Evolutionary conservation across 2,329 filamentous ascomycete species (phyloP).

Genomic region (Rutstroemia sp.): DNA sequence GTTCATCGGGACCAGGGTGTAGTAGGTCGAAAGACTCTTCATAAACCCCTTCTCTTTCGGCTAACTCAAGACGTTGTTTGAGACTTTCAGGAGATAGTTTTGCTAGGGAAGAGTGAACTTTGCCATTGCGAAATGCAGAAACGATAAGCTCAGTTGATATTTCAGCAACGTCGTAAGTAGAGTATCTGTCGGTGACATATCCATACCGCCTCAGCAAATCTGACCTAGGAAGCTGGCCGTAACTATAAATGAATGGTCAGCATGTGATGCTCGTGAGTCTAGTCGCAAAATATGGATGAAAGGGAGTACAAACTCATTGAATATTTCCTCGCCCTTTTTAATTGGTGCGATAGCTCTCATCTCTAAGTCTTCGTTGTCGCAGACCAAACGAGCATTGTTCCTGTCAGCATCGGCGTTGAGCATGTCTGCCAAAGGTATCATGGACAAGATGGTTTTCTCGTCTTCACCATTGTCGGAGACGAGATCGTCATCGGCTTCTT

Average conservation of each 20-base stretch:
- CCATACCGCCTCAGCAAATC: constrained; percentile 62
- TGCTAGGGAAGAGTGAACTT: constrained; percentile 11
- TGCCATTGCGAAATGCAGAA: constrained; percentile 12
- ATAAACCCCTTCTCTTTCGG: constrained; percentile 48
- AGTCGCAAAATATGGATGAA: not conserved
- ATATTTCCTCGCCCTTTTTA: constrained; percentile 50
- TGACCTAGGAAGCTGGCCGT: constrained; percentile 58
- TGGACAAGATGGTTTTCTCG: constrained; percentile 45
- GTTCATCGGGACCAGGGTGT: constrained; percentile 21
- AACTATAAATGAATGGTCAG: constrained; percentile 27
- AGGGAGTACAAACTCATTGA: constrained; percentile 43
- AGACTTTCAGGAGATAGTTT: constrained; percentile 23
- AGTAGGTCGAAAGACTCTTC: constrained; percentile 54
- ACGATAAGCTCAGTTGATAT: constrained; percentile 45
- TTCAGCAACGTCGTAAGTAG: constrained; percentile 59
- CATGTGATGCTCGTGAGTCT: not conserved
- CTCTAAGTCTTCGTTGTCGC: constrained; percentile 37
- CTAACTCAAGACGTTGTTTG: constrained; percentile 32
- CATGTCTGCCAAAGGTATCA: constrained; percentile 66
- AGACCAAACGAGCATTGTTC: constrained; percentile 48
- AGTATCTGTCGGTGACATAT: constrained; percentile 58
- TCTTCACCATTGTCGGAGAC: constrained; percentile 40
- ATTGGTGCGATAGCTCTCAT: constrained; percentile 57
- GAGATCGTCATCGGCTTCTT: constrained; percentile 41
- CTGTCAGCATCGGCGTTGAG: constrained; percentile 61